Base-by-base conservation (phyloP, 2,329 filamentous ascomycete species). In the Aspergillus transmontanensis region DNA sequence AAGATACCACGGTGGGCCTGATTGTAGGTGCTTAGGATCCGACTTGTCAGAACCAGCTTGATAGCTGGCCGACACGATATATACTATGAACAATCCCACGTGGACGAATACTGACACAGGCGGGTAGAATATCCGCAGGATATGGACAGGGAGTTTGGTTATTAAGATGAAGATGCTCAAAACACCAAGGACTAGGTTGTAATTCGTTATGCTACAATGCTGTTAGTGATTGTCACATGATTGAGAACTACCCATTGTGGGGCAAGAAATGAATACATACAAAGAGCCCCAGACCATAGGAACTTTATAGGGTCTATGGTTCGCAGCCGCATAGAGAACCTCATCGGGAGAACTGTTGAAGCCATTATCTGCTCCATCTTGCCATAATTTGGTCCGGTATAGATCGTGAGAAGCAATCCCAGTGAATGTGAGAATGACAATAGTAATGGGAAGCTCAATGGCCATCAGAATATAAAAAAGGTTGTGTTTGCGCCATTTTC, bases 1-100 rank as follows among this genome's bases (percentile, higher is more conserved):
- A 67, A 89, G 84, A 71, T 88, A 89, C 87, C 87, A 89, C 9
- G 87, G 86, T 21, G 85, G 75, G 36, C 87, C 86, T 9, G 79
- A 78, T 65, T 87, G 84, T 3, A 78, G 79, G 64, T 85, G 84
- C 1, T 77, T 68, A 1, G 84, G 82, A 69, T 89, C 87, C 64
- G 83, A 85, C 68, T 80, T 86, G 72, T 89, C 87, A 58, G 84
- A 81, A 50, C 82, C 82, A 12, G 83, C 84, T 72, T 89, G 87
- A 60, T 81, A 84, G 64, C 82, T 78, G 39, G 86, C 80, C 58
- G 84, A 83, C 63, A 84, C 80, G n/a, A 84, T 79, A 73, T 85
- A 89, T 19, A 89, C 75, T 5, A 78, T 78, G 46, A 85, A 70
- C 61, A 87, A 77, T 2, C 79, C 72, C 50, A 77, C 75, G 68